A percentile compares a stretch with the other conserved stretches of the same genome.
These are phyloP conservation scores for Stagonosporopsis tanaceti DNA, from an alignment of 2,329 filamentous ascomycete species.

Conservation along the genomic window DNA sequence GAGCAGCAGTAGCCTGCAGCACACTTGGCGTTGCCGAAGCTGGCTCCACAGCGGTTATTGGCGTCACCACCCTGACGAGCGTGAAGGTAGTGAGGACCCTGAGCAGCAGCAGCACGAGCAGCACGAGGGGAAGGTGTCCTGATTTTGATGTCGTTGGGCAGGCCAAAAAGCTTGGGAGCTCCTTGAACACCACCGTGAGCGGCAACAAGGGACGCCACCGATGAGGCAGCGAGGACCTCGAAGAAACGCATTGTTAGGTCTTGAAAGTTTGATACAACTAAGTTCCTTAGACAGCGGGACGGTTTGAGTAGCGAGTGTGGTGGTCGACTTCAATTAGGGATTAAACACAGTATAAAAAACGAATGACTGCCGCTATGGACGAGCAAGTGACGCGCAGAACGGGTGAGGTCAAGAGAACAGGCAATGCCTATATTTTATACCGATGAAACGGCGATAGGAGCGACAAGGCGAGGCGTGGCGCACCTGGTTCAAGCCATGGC, in stretches of 20 bases:
- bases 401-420: slow-evolving; percentile 23
- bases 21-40: slow-evolving; percentile 35
- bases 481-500: slow-evolving; percentile 25
- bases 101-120: slow-evolving; percentile 26
- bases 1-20: slow-evolving; percentile 47
- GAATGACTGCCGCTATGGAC: slow-evolving; percentile 38
- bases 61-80: slow-evolving; percentile 42
- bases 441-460: slow-evolving; percentile 17
- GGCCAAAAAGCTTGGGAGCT: slow-evolving; percentile 45
- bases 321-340: slow-evolving; percentile 27
- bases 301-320: slow-evolving; percentile 27
- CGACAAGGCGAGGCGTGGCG: slow-evolving; percentile 28
- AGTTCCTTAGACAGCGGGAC: slow-evolving; percentile 6
- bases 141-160: slow-evolving; percentile 42
- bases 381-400: slow-evolving; percentile 36
- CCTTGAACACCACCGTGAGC: slow-evolving; percentile 42
- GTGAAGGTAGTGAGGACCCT: slow-evolving; percentile 28
- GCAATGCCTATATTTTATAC: slow-evolving; percentile 34
- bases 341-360: slow-evolving; percentile 27
- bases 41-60: slow-evolving; percentile 42
- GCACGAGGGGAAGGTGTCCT: slow-evolving; percentile 38
- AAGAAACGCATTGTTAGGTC: slow-evolving; percentile 42
- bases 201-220: slow-evolving; percentile 41
- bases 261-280: slow-evolving; percentile 2
- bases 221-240: slow-evolving; percentile 36